A percentile compares a stretch with the other conserved stretches of the same genome.
These are phyloP conservation scores for Nitzschia inconspicua DNA, from an alignment of 108 stramenopile genomes.

Conservation along the genomic window DNA sequence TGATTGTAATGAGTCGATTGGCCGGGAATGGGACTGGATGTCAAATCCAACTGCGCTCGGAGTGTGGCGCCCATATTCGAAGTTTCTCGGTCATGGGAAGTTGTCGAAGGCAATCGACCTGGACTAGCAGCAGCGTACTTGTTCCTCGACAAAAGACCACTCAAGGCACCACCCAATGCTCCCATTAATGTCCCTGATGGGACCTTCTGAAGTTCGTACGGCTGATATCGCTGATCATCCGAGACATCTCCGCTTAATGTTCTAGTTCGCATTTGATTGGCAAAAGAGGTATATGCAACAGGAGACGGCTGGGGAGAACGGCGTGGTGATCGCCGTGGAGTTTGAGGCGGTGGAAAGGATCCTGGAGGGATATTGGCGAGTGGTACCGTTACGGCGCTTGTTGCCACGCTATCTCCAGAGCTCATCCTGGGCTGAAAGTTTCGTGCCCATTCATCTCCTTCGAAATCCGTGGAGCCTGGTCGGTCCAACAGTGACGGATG, in stretches of 20 bases:
- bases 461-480: not conserved
- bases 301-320: not conserved
- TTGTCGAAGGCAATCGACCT: not conserved
- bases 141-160: slow-evolving; percentile 62
- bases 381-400: slow-evolving; percentile 35
- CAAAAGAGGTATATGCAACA: slow-evolving; percentile 20
- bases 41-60: slow-evolving; percentile 19
- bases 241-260: slow-evolving; percentile 12
- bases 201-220: slow-evolving; percentile 11
- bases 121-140: slow-evolving; percentile 32
- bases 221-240: slow-evolving; percentile 10
- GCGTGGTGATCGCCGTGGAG: not conserved
- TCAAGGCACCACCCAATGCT: slow-evolving; percentile 77
- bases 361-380: slow-evolving; percentile 19
- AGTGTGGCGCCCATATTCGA: slow-evolving; percentile 2
- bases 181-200: slow-evolving; percentile 45
- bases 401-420: slow-evolving; percentile 28
- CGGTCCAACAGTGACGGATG: slow-evolving; percentile 19
- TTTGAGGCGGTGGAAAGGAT: slow-evolving; percentile 7
- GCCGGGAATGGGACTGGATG: slow-evolving; percentile 8
- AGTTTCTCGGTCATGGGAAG: not conserved
- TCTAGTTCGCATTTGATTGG: slow-evolving; percentile 7
- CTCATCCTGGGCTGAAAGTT: slow-evolving; percentile 4
- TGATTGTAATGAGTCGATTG: slow-evolving; percentile 5
- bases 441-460: slow-evolving; percentile 16